Conservation (phyloP, 495 filamentous ascomycete genomes). For the Delitschia confertaspora region DNA sequence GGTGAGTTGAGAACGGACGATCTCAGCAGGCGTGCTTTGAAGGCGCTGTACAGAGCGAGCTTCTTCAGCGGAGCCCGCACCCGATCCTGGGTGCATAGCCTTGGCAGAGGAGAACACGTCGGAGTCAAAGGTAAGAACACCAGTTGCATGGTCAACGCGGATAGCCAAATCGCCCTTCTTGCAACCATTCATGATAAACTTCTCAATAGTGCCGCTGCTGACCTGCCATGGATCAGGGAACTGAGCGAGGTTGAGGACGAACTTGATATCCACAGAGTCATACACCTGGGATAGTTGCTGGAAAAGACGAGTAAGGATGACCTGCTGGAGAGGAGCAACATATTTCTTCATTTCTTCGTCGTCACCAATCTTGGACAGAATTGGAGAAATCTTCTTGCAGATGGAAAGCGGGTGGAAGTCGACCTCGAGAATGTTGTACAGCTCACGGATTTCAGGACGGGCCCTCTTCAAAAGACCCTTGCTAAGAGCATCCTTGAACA, state of each 20-base stretch:
- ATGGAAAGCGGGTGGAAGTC: slow-evolving; percentile 98
- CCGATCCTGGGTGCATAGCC: slow-evolving; percentile 76
- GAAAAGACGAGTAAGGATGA: slow-evolving; percentile 95
- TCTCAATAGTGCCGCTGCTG: slow-evolving; percentile 83
- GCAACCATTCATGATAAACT: slow-evolving; percentile 99
- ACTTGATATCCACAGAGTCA: slow-evolving; percentile 90
- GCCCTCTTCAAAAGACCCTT: slow-evolving; percentile 88
- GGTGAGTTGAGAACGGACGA: slow-evolving; percentile 87
- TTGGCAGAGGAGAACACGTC: slow-evolving; percentile 97
- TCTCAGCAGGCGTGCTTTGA: slow-evolving; percentile 95
- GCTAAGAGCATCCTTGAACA: slow-evolving; percentile 92
- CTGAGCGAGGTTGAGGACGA: slow-evolving; percentile 86
- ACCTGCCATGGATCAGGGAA: slow-evolving; percentile 98
- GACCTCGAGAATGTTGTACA: slow-evolving; percentile 97
- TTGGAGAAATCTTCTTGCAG: slow-evolving; percentile 97
- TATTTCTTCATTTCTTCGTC: slow-evolving; percentile 97
- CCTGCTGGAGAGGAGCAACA: slow-evolving; percentile 87
- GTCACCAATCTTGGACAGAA: slow-evolving; percentile 84
- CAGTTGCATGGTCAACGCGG: slow-evolving; percentile 88
- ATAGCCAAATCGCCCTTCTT: slow-evolving; percentile 98
- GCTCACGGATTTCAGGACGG: slow-evolving; percentile 83
- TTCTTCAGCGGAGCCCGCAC: slow-evolving; percentile 85
- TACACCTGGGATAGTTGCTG: slow-evolving; percentile 99
- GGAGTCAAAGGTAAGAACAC: slow-evolving; percentile 91
- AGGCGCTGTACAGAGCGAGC: slow-evolving; percentile 81